Base-by-base conservation (phyloP, 345 rosid genomes). In the Citrus unshiu region DNA sequence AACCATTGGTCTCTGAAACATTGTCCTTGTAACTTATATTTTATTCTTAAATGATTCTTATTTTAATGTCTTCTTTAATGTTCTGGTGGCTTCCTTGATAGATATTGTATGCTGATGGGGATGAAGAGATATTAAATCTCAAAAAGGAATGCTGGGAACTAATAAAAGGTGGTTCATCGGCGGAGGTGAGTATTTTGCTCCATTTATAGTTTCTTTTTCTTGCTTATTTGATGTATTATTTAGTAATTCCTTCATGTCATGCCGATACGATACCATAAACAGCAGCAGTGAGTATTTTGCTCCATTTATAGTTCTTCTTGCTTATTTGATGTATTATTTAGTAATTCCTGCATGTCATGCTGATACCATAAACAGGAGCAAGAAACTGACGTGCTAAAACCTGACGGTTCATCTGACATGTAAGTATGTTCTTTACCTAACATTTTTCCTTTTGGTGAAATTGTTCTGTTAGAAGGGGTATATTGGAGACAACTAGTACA, bases 51-150 rank as follows among this genome's bases (percentile, higher is more conserved):
- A 1, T 60, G 73, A 64, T 75, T 30, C 61, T 78, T 56, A 9
- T 2, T 68, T 32, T 40, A 64, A 54, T 58, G 76, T 61, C 5
- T 66, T 72, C 72, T 70, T 59, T 70, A 65, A 58, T 4, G 43
- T 34, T 49, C 27, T 81, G 27, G 22, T 56, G 49, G 46, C 72
- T 76, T 78, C 19, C 77, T 81, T 43, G 51, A 59, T 68, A 93
- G 98, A 84, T 93, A 14, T 32, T 86, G 71, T 93, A 93, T 83
- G 74, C 81, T 67, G 97, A 94, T 80, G 98, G 98, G 2, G 95
- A 90, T 32, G 86, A 82, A 72, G 98, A 93, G 83, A 67, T 46
- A 74, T 83, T 93, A 72, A 83, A 90, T 86, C 95, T 93, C 62
- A 69, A 6, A 74, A 80, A 39, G 74, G 79, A 93, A 82, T 87